Percentiles rank a stretch among this genome's conserved stretches.
Evolutionary conservation across 1,284 basidiomycete genomes (phyloP).

Genomic region (Microbotryum scabiosae): DNA sequence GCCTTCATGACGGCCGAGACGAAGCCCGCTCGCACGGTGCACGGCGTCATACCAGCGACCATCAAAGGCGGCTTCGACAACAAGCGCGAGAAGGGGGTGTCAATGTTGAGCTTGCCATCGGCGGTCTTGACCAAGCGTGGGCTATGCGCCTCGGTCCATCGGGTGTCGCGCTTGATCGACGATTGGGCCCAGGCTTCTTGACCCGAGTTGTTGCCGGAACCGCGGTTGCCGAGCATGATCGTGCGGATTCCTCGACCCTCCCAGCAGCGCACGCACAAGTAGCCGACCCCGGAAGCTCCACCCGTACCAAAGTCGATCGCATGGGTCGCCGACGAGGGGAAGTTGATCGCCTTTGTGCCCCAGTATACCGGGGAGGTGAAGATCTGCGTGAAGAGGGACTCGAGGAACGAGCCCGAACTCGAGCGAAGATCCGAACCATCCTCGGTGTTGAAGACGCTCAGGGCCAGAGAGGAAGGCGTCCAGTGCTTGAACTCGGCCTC

Average conservation of each 20-base stretch:
- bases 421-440: slow-evolving; percentile 73
- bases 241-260: slow-evolving; percentile 89
- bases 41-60: slow-evolving; percentile 98
- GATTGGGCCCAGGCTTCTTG: slow-evolving; percentile 70
- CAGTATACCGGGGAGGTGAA: slow-evolving; percentile 88
- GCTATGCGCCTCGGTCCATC: slow-evolving; percentile 83
- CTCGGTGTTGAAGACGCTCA: slow-evolving; percentile 88
- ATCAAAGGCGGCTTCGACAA: slow-evolving; percentile 94
- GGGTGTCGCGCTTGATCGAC: slow-evolving; percentile 65
- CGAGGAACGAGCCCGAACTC: slow-evolving; percentile 52
- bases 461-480: slow-evolving; percentile 61
- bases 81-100: slow-evolving; percentile 92
- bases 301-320: slow-evolving; percentile 95
- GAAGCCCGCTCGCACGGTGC: slow-evolving; percentile 84
- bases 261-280: slow-evolving; percentile 77
- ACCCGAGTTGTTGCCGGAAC: slow-evolving; percentile 54
- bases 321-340: slow-evolving; percentile 83
- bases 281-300: slow-evolving; percentile 84
- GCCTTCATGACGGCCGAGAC: slow-evolving; percentile 85
- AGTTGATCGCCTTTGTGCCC: slow-evolving; percentile 69
- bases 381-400: slow-evolving; percentile 73
- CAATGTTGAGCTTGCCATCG: slow-evolving; percentile 81
- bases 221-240: slow-evolving; percentile 75
- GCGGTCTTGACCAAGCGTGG: slow-evolving; percentile 82
- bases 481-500: slow-evolving; percentile 62